Base-by-base conservation (phyloP, 805 yeast genomes). In the Ogataea neopini region DNA sequence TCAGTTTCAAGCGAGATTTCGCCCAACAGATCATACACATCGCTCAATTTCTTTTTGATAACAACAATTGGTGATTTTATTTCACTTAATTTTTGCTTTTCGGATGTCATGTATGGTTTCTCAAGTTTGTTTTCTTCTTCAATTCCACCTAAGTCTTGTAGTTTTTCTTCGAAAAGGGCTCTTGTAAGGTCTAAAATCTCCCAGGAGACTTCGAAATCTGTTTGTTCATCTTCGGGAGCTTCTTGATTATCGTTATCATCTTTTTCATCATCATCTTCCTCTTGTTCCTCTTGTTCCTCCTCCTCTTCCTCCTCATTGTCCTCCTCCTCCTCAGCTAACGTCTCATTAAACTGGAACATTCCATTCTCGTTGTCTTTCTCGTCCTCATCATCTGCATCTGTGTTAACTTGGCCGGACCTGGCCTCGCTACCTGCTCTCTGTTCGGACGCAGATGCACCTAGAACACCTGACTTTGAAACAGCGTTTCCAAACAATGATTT, bases 1-100 rank as follows among this genome's bases (percentile, higher is more conserved):
- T 92, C 97, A 1, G 94, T 80, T 61, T 92, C 99, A 37, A 91
- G 72, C 0, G 96, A 84, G 8, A 91, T 86, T 62, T 92, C 97
- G 26, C 98, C 98, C 14, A 90, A 72, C 9, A 91, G 66, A 59
- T 86, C 91, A 62, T 83, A 86, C 1, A 84, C 78, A 47, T 88
- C 91, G 0, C 91, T 81, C 18, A 90, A 69, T 53, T 81, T 86
- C 56, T 74, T 71, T 47, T 74, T 68, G 20, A 74, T 52, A 23
- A 59, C 62, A 11, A 73, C 63, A 26, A 60, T 64, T 15, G 69
- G 68, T 45, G 73, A 53, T 7, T 37, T 42, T 11, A 47, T 68
- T 10, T 50, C 44, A 14, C 50, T 48, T 17, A 34, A 15, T 37
- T 43, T 60, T 25, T 53, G 62, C 37, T 55, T 57, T 26, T 55